Conservation (phyloP, 805 yeast species). For the Saturnispora ahearnii region DNA sequence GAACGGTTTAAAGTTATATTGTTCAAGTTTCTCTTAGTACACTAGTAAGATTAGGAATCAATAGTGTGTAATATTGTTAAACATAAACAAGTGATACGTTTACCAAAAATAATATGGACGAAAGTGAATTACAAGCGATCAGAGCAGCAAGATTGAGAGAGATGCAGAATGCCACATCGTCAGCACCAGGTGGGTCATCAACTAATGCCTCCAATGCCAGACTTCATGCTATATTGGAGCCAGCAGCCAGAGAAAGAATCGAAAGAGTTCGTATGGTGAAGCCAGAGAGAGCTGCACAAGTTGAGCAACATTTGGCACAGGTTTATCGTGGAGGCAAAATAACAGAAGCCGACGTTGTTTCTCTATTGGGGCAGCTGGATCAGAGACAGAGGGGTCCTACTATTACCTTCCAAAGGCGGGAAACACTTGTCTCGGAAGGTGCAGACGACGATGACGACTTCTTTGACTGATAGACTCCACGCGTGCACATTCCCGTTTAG, state of each 20-base stretch:
- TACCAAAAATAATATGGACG: slow-evolving; percentile 61
- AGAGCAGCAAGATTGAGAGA: slow-evolving; percentile 89
- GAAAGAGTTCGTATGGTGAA: slow-evolving; percentile 81
- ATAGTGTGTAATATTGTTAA: neutral
- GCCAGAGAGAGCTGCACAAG: slow-evolving; percentile 85
- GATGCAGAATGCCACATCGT: slow-evolving; percentile 39
- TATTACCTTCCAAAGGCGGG: slow-evolving; percentile 57
- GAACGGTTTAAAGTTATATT: too few relatives aligned
- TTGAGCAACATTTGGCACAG: slow-evolving; percentile 68
- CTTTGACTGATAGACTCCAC: slow-evolving; percentile 16
- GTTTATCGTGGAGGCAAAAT: slow-evolving; percentile 74
- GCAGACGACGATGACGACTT: slow-evolving; percentile 27
- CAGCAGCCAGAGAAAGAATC: slow-evolving; percentile 79
- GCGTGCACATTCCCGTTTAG: slow-evolving; percentile 8
- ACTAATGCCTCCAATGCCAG: slow-evolving; percentile 15
- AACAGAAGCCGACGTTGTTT: slow-evolving; percentile 75
- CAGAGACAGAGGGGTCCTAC: slow-evolving; percentile 55
- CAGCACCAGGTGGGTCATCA: neutral
- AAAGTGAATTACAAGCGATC: slow-evolving; percentile 78
- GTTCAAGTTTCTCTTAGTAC: too few relatives aligned
- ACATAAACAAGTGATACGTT: neutral
- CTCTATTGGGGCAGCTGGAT: slow-evolving; percentile 73
- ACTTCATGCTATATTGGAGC: slow-evolving; percentile 58
- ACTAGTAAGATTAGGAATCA: neutral
- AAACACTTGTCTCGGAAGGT: slow-evolving; percentile 30